A percentile compares a stretch with the other conserved stretches of the same genome.
Evolutionary conservation across 768 basidiomycete genomes (phyloP).

Genomic region (Guyanaporus albipodus): DNA sequence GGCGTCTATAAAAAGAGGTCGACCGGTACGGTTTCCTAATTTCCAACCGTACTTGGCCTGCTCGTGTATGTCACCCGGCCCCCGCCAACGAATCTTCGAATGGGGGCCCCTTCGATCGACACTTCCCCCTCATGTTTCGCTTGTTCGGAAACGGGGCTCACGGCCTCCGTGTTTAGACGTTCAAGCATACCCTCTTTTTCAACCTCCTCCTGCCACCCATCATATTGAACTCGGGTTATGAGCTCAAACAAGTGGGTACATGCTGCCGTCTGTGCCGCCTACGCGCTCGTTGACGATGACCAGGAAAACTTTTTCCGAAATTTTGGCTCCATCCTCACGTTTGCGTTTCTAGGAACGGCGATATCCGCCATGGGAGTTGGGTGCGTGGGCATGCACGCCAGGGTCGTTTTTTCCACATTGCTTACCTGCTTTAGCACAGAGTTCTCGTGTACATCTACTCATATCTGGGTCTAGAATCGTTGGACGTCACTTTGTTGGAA

Average conservation of each 20-base stretch:
- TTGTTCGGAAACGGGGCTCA: slow-evolving; percentile 1
- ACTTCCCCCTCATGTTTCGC: background rate
- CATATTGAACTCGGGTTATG: slow-evolving; percentile 96
- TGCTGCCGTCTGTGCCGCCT: background rate
- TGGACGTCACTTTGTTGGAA: slow-evolving; percentile 83
- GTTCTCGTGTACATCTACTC: slow-evolving; percentile 94
- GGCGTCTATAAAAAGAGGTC: no score
- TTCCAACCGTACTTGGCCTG: background rate
- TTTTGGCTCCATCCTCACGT: slow-evolving; percentile 92
- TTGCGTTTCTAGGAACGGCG: slow-evolving; percentile 93
- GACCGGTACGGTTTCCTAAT: background rate
- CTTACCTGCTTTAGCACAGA: slow-evolving; percentile 59
- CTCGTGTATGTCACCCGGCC: background rate
- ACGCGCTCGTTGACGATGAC: background rate
- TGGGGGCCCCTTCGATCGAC: background rate
- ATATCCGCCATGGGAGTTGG: slow-evolving; percentile 95
- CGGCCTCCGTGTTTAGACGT: slow-evolving; percentile 56
- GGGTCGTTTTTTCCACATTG: slow-evolving; percentile 2
- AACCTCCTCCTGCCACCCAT: slow-evolving; percentile 98
- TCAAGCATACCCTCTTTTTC: slow-evolving; percentile 96
- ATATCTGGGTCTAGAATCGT: slow-evolving; percentile 84
- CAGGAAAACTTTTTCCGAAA: slow-evolving; percentile 99
- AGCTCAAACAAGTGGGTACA: slow-evolving; percentile 81
- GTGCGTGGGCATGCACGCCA: slow-evolving; percentile 44
- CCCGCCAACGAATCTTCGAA: background rate